Conservation (phyloP, 2,329 filamentous ascomycete species). For the Magnaporthiopsis poae region DNA sequence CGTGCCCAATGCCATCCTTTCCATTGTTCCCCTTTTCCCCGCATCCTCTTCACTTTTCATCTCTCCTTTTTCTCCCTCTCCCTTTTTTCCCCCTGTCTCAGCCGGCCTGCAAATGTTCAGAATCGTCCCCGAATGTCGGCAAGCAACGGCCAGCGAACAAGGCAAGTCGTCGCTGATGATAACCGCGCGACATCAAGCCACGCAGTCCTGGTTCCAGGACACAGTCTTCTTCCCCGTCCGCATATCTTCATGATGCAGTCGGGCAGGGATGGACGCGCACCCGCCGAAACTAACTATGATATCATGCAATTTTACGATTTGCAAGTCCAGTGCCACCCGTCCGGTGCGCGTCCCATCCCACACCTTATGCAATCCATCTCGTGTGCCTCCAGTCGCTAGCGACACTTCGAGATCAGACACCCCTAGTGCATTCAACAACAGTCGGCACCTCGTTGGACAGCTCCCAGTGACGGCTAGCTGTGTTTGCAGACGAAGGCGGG, state of each 20-base stretch:
- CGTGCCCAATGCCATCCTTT: too few species aligned
- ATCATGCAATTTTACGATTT: conserved; percentile 3
- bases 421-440: neutral
- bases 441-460: neutral
- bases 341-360: neutral
- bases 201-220: neutral
- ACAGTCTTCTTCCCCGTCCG: neutral
- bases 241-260: neutral
- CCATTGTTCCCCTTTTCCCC: neutral
- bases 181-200: neutral
- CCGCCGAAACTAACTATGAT: neutral
- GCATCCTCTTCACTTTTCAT: neutral
- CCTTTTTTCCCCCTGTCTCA: too few species aligned
- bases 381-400: neutral
- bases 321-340: neutral
- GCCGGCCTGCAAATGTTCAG: too few species aligned
- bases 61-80: neutral
- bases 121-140: too few species aligned
- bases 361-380: neutral
- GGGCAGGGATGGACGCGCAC: neutral
- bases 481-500: neutral
- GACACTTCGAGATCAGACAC: neutral
- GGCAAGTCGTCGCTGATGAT: neutral
- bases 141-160: neutral
- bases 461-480: neutral